Conservation (phyloP, 1,284 basidiomycete species). For the Hypsizygus ulmarius region DNA sequence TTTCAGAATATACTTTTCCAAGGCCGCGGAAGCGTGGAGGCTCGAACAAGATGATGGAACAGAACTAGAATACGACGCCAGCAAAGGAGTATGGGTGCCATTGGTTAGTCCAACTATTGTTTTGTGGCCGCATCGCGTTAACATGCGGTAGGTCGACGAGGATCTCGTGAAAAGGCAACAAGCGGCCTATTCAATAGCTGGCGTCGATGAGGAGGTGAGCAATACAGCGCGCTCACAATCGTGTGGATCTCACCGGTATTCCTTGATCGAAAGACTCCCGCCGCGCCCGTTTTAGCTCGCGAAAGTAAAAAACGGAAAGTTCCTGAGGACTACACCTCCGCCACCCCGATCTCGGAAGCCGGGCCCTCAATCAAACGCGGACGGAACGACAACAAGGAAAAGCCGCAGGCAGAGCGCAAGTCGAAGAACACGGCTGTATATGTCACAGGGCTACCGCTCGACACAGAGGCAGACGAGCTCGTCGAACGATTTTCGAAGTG, state of each 20-base stretch:
- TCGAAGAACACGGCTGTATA: constrained; percentile 93
- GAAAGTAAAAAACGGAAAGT: constrained; percentile 82
- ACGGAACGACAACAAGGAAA: constrained; percentile 49
- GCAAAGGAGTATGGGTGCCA: constrained; percentile 77
- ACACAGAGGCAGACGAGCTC: constrained; percentile 76
- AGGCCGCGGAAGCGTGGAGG: constrained; percentile 75
- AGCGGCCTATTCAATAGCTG: constrained; percentile 86
- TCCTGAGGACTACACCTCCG: constrained; percentile 71
- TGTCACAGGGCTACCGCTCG: constrained; percentile 81
- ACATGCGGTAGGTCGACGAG: constrained; percentile 63
- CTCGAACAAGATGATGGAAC: constrained; percentile 86
- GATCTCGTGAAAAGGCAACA: constrained; percentile 84
- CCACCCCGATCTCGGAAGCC: constrained; percentile 40
- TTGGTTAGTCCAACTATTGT: constrained; percentile 54
- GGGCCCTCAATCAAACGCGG: constrained; percentile 66
- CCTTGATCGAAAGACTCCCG: constrained; percentile 61
- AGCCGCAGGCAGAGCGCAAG: constrained; percentile 48
- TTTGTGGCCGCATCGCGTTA: constrained; percentile 7
- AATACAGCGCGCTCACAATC: constrained; percentile 17
- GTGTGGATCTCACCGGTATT: constrained; percentile 18
- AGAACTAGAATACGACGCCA: constrained; percentile 85
- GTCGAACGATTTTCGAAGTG: constrained; percentile 84
- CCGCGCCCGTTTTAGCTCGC: constrained; percentile 77
- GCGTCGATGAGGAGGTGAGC: constrained; percentile 88
- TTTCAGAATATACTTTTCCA: constrained; percentile 72